These are phyloP conservation scores for Penicillium palitans DNA, from an alignment of 2,329 filamentous ascomycete genomes.

Conservation along the genomic window DNA sequence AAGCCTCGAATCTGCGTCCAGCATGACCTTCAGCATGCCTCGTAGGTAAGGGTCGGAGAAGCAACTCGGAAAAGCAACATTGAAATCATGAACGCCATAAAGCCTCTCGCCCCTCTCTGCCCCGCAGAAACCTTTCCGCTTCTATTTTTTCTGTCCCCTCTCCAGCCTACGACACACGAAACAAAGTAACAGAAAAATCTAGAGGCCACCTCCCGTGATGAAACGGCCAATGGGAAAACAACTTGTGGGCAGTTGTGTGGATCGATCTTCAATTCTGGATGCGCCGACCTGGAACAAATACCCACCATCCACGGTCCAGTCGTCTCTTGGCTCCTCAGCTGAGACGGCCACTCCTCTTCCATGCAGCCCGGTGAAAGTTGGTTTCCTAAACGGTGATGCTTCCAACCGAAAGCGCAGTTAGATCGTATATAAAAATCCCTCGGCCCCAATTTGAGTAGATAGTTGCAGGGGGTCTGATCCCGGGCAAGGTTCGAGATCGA, in stretches of 20 bases:
- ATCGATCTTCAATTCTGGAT: constrained; percentile 24
- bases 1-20: background rate
- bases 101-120: constrained; percentile 16
- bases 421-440: background rate
- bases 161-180: background rate
- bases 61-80: constrained; percentile 8
- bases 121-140: constrained; percentile 22
- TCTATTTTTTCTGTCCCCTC: constrained; percentile 18
- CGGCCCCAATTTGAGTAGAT: background rate
- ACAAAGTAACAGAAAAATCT: background rate
- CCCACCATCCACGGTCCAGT: constrained; percentile 16
- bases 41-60: background rate
- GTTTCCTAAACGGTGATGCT: background rate
- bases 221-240: constrained; percentile 17
- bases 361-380: constrained; percentile 8
- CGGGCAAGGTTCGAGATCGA: constrained; percentile 7
- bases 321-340: background rate
- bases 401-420: background rate
- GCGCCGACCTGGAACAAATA: constrained; percentile 10
- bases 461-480: constrained; percentile 22
- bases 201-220: background rate
- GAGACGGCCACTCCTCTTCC: constrained; percentile 8
- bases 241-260: constrained; percentile 13
- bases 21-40: background rate
- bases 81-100: constrained; percentile 12